phyloP scores from a whole-genome alignment of 129 eudicot genomes.

The Ambrosia artemisiifolia region DNA sequence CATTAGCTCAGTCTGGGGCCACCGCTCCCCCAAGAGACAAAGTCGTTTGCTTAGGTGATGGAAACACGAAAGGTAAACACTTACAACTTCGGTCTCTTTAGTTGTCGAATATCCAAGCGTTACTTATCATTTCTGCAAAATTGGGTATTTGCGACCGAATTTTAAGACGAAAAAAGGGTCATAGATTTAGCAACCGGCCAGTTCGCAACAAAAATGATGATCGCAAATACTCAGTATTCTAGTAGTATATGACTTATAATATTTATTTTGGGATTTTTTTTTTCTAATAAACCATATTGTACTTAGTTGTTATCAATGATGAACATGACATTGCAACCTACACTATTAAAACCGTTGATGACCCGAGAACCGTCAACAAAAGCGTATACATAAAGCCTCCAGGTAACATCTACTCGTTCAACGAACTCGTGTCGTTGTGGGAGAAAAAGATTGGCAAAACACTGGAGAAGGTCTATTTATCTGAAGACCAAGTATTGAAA shows the following conservation, averaged over 20 bases:
- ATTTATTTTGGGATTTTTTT: background rate
- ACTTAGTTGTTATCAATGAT: constrained; percentile 38
- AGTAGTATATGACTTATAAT: background rate
- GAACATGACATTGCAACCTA: constrained; percentile 46
- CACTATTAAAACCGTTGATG: constrained; percentile 43
- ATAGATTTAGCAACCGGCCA: too few relatives aligned
- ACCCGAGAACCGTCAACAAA: constrained; percentile 45
- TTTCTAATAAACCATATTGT: constrained; percentile 8
- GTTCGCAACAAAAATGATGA: too few relatives aligned
- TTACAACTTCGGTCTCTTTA: background rate
- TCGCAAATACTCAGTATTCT: too few relatives aligned
- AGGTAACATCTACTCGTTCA: constrained; percentile 33
- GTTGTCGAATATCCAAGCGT: background rate
- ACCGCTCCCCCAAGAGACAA: constrained; percentile 49
- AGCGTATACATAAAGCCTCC: constrained; percentile 40
- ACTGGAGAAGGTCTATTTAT: constrained; percentile 31
- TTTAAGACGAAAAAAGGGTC: too few relatives aligned
- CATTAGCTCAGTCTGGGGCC: constrained; percentile 36
- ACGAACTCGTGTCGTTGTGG: constrained; percentile 46
- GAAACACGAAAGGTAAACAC: constrained; percentile 42
- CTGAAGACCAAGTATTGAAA: constrained; percentile 39
- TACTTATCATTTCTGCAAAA: too few relatives aligned
- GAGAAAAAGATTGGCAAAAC: constrained; percentile 44
- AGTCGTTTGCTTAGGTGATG: constrained; percentile 42
- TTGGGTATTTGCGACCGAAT: too few relatives aligned